Evolutionary conservation across 73 alveolate genomes (phyloP).

Genomic region (Urostyla sp.): DNA sequence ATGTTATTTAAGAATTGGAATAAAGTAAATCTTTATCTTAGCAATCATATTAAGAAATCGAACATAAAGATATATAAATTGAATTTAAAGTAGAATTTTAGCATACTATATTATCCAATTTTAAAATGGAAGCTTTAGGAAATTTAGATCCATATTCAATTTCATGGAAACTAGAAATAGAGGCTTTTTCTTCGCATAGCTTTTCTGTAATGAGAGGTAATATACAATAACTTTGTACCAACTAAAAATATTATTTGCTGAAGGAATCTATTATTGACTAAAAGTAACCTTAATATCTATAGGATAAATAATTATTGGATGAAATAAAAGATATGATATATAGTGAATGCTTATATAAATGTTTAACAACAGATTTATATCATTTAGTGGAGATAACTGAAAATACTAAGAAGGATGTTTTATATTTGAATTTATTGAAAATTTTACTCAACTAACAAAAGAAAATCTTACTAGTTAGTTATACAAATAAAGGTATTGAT

Average conservation of each 20-base stretch:
- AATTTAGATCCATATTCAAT: conserved; percentile 15
- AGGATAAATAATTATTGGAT: too few species aligned
- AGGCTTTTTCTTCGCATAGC: conserved; percentile 23
- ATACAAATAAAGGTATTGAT: conserved; percentile 53
- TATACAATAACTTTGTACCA: conserved; percentile 23
- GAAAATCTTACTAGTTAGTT: conserved; percentile 49
- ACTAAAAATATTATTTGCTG: neutral
- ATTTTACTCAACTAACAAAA: conserved; percentile 16
- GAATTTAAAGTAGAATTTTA: conserved; percentile 36
- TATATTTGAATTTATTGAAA: too few species aligned
- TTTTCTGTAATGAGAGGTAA: conserved; percentile 44
- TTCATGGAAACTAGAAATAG: conserved; percentile 39
- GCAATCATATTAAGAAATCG: neutral
- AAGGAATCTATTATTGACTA: neutral
- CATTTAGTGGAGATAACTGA: too few species aligned
- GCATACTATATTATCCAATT: neutral
- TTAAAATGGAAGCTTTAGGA: conserved; percentile 19
- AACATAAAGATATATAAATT: conserved; percentile 6
- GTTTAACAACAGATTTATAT: too few species aligned
- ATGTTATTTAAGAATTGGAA: neutral
- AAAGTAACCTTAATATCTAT: too few species aligned
- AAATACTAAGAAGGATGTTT: too few species aligned
- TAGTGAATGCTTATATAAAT: too few species aligned
- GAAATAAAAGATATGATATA: too few species aligned
- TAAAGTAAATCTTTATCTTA: neutral